Base-by-base conservation (phyloP, 805 yeast genomes). In the Metschnikowia hibisci region DNA sequence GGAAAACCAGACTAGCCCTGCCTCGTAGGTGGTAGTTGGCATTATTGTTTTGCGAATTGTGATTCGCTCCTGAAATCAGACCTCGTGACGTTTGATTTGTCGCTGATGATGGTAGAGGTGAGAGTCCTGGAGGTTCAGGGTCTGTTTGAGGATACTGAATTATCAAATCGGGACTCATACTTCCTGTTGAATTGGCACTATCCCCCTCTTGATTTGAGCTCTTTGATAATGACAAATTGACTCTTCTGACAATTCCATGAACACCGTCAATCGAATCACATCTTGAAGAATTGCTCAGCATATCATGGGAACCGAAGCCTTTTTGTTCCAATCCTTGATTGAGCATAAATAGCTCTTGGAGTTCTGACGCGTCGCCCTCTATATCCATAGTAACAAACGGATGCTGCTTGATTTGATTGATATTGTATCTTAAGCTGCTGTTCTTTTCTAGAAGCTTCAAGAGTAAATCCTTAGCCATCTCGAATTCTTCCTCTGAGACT, bases 321-420 rank as follows among this genome's bases (percentile, higher is more conserved):
- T 22, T 20, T 15, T 27, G 27, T n/a, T 37, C 40, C 11, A 29
- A 18, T 7, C 26, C 44, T 12, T 36, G 25, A 32, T 70, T 70
- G 31, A 69, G 53, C 43, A 62, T 58, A 22, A 65, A 55, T n/a
- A 69, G 54, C 41, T 69, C 73, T 43, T 67, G 52, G 36, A 68
- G 55, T 36, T 53, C 59, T 2, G 58, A 69, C 5, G 62, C 37
- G 44, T 69, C 70, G 41, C 63, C 56, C 18, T 66, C 72, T 32
- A 70, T 55, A 39, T 66, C 75, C 66, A 68, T 54, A 18, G 69
- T 50, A 2, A 68, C 63, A 41, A 95, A 89, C 1, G 87, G 85
- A 62, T 91, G 96, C 6, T 63, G 61, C 61, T 88, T 89, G 43
- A 89, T 83, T 22, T 84, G 86, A 11, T 67, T 62, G 30, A 91